Conservation (phyloP, 1,284 basidiomycete species). For the Lentinula novae-zelandiae region DNA sequence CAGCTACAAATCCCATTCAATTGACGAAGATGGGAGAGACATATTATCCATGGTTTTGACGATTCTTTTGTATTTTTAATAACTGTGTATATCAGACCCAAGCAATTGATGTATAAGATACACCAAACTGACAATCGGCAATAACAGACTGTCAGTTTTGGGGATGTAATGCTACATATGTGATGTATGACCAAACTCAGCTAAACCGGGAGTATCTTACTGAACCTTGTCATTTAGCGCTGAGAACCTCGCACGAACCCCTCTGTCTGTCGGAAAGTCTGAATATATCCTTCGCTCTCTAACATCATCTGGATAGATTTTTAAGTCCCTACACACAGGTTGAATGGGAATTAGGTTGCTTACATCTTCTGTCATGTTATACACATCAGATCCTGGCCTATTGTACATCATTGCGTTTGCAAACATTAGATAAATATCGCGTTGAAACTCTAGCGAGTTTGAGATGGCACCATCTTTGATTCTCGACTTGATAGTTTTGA, state of each 20-base stretch:
- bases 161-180: too few relatives aligned
- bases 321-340: conserved; percentile 6
- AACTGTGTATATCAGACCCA: background rate
- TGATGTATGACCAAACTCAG: too few relatives aligned
- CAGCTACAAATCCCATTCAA: conserved; percentile 71
- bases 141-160: too few relatives aligned
- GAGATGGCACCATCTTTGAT: conserved; percentile 81
- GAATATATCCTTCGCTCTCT: conserved; percentile 76
- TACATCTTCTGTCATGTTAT: conserved; percentile 87
- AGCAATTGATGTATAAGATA: too few relatives aligned
- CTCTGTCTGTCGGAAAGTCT: conserved; percentile 74
- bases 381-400: conserved; percentile 76
- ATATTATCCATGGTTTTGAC: conserved; percentile 82
- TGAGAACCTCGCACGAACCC: conserved; percentile 46
- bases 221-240: background rate
- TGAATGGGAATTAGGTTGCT: conserved; percentile 22
- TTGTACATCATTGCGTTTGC: conserved; percentile 98
- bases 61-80: conserved; percentile 6
- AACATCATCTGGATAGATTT: conserved; percentile 70
- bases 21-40: conserved; percentile 79
- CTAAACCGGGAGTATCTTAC: background rate
- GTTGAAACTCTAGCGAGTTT: conserved; percentile 81
- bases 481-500: conserved; percentile 82
- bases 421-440: conserved; percentile 91
- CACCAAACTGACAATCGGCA: too few relatives aligned